A percentile compares a stretch with the other conserved stretches of the same genome.
Evolutionary conservation across 208 protist species (phyloP).

Genomic region (Phytomonas sp.): DNA sequence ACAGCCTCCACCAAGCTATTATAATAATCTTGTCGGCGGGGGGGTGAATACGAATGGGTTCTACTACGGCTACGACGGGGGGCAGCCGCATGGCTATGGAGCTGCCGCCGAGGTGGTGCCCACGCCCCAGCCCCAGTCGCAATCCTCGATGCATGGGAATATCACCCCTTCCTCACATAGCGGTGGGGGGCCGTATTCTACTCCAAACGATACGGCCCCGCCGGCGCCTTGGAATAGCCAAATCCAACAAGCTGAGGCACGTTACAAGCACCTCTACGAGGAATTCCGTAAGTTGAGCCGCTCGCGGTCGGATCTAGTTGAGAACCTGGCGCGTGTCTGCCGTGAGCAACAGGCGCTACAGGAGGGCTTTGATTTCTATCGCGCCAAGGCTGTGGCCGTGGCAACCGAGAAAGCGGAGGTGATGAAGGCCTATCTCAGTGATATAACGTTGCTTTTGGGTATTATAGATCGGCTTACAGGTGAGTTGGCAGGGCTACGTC

Average conservation of each 20-base stretch:
- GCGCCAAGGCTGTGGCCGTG: conserved; percentile 11
- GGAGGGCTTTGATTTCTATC: conserved; percentile 21
- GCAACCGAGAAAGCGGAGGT: conserved; percentile 11
- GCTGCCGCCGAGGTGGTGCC: neutral
- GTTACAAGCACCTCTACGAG: conserved; percentile 31
- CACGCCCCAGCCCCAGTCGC: too few species aligned
- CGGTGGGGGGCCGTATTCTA: neutral
- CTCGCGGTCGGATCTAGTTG: conserved; percentile 17
- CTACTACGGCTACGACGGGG: neutral
- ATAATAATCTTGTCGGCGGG: neutral
- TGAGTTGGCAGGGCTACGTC: neutral
- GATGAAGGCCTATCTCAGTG: conserved; percentile 15
- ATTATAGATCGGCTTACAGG: neutral
- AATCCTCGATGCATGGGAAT: neutral
- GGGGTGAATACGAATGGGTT: neutral
- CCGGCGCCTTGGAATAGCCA: neutral
- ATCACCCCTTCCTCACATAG: neutral
- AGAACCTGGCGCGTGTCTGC: conserved; percentile 19
- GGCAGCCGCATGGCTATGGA: neutral
- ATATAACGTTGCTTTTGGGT: conserved; percentile 8
- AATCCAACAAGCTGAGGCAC: conserved; percentile 21
- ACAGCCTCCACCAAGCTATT: neutral
- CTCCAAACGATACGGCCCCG: conserved; percentile 1
- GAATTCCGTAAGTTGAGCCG: conserved; percentile 25
- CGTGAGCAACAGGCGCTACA: conserved; percentile 9